Evolutionary conservation across 163 green algal species (phyloP), one percentile per base, ranked within the genome.

Genomic region (Volvox carteri): DNA sequence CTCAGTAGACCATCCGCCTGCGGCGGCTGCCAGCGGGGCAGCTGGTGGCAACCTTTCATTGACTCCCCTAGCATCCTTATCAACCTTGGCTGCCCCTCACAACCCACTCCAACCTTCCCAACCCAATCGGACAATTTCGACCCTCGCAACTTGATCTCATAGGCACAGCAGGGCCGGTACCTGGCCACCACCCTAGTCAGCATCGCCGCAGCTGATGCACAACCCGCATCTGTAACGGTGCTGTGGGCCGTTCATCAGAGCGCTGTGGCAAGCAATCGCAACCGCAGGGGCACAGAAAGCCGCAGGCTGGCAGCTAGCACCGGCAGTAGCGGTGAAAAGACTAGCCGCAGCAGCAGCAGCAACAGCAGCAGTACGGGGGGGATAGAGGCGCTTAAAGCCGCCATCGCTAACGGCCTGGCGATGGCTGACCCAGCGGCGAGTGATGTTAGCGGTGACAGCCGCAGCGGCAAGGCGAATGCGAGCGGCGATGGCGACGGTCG

Each of bases 141-240:
- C n/a, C n/a, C n/a, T n/a, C n/a, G n/a, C 28, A 11, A 65, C 54
- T 25, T 65, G 19, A 23, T 65, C 8, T 37, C 60, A 1, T 60
- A 87, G 81, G 33, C 44, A 6, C 65, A 87, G 14, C 81, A 87
- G 62, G 83, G 83, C 4, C 68, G 83, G 44, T 88, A 88, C 68
- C 48, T 88, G 68, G 68, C 68, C 48, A 62, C 68, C 23, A 88
- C 83, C 0, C 67, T 88, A 35, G 8, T 88, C 19, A 73, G 44
- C 1, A 46, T 81, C 23, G 83, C 83, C 19, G 68, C 68, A 1
- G 48, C 83, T 18, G 48, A 81, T 50, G 83, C 83, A 14, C 48
- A 50, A 1, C 83, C 83, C 83, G 37, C 83, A 33, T 46, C 68
- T 0, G 11, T 88, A 2, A 83, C 83, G 0, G 4, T 88, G 65